A percentile compares a stretch with the other conserved stretches of the same genome.
phyloP scores from a whole-genome alignment of 225 moss, liverwort and hornwort genomes.

The Climacium dendroides region DNA sequence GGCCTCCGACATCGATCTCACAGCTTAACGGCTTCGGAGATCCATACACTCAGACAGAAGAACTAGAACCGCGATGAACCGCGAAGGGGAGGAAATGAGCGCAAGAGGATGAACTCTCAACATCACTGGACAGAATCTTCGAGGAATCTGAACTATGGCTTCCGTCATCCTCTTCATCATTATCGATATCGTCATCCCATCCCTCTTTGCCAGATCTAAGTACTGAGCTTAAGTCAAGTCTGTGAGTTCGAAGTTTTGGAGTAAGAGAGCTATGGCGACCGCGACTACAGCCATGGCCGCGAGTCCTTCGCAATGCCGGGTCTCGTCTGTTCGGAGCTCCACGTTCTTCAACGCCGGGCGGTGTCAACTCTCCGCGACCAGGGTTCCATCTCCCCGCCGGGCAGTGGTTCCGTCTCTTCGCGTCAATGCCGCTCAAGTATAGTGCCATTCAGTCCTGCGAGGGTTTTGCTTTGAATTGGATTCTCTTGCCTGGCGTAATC shows the following conservation, averaged over 20 bases:
- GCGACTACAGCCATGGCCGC: neutral
- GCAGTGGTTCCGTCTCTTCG: slow-evolving; percentile 2
- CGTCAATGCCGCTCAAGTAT: slow-evolving; percentile 23
- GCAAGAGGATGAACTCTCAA: neutral
- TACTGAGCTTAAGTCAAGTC: neutral
- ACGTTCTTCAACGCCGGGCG: slow-evolving; percentile 13
- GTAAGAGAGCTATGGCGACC: slow-evolving; percentile 7
- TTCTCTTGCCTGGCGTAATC: neutral
- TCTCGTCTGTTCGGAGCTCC: neutral
- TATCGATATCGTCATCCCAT: neutral
- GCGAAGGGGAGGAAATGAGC: neutral
- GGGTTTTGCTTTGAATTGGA: neutral
- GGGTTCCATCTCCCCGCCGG: neutral
- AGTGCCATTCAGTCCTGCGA: neutral
- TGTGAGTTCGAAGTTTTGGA: neutral
- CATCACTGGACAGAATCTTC: neutral
- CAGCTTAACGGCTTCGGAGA: neutral
- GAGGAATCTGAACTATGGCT: neutral
- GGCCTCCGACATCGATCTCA: neutral
- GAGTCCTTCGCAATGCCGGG: slow-evolving; percentile 9
- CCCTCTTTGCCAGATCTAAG: neutral
- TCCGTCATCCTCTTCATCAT: neutral
- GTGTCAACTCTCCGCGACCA: slow-evolving; percentile 4
- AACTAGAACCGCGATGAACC: neutral
- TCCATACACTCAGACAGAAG: neutral